Evolutionary conservation across 768 basidiomycete species (phyloP), one percentile per base, ranked within the genome.

Genomic region (Xerocomellus intermedius): DNA sequence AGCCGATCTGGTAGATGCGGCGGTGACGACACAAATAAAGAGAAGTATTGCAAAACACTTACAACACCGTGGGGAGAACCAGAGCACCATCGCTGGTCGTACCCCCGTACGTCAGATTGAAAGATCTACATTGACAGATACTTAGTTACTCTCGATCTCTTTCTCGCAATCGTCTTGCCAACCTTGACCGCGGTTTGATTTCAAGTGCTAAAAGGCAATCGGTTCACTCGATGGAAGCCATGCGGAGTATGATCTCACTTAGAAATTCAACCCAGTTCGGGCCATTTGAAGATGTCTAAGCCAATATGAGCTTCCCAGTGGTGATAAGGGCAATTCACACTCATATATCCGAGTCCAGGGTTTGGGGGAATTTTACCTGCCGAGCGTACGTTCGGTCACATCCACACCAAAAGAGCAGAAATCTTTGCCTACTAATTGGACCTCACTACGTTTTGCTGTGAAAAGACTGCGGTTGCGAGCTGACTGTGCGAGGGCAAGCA

Each of bases 21-120:
- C 5, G 7, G 12, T 61, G 19, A 46, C 32, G 19, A 36, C 16
- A 50, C 8, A 24, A 17, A 38, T 2, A 10, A n/a, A 13, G 10
- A 39, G 41, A 4, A n/a, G 2, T 5, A 2, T 35, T 32, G n/a
- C 6, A 49, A 47, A n/a, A 24, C 78, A 85, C 66, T 10, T 77
- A 82, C 44, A 81, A 68, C 14, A 85, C 81, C 1, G 76, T 79
- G 1, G 82, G 74, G 36, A 62, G 55, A 35, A 87, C 85, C 33
- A 87, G 76, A 30, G 61, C 75, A 7, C 79, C 72, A 59, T 87
- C 77, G 56, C 86, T 86, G 28, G 84, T 86, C 22, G 84, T 86
- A 28, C 82, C 86, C 22, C 85, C 82, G 51, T 79, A 83, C 0
- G 86, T 86, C 56, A 82, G 82, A 70, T 87, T 82, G 67, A 84